Evolutionary conservation across 768 basidiomycete genomes (phyloP), one percentile per base, ranked within the genome.

Genomic region (Boletus rubropictus): DNA sequence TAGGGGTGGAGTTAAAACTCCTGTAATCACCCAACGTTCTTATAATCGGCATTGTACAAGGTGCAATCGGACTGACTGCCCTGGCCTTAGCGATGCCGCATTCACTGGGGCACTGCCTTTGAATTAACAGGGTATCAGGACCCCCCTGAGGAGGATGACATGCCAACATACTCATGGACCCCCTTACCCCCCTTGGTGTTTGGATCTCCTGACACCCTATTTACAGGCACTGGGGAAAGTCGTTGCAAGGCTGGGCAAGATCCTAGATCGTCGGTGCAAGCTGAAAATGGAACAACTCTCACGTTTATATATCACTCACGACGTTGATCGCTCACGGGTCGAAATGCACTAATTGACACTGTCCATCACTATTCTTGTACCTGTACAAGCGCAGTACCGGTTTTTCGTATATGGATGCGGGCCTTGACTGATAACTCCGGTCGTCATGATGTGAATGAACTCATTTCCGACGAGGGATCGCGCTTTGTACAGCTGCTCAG

Each of bases 1-100:
- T 51, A 65, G 55, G 55, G 53, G 62, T 68, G 65, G 65, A 66
- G 65, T 68, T 66, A 66, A 57, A 56, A 64, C 64, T 68, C 56
- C 46, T 52, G 50, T 64, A 52, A 65, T 66, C 65, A 58, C 53
- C 46, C 55, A 56, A 58, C 38, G 56, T 56, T 56, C 65, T 66
- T 66, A 66, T 66, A 68, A 66, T 56, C 65, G 62, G 62, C 52
- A 54, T 62, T 55, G 55, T 57, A 44, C 50, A 44, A 64, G 60
- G 51, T 57, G 60, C 48, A 56, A 46, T 56, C 49, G 53, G 55
- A 20, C 43, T 46, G 52, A 52, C 47, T 57, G 56, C 51, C 56
- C 53, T 55, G 29, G 38, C 55, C 58, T 64, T 68, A 62, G 66
- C 60, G 66, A 68, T 66, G 65, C 65, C 55, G 65, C 65, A 31